These are phyloP conservation scores for Gossypium davidsonii DNA, from an alignment of 441 rosid genomes.

Conservation along the genomic window DNA sequence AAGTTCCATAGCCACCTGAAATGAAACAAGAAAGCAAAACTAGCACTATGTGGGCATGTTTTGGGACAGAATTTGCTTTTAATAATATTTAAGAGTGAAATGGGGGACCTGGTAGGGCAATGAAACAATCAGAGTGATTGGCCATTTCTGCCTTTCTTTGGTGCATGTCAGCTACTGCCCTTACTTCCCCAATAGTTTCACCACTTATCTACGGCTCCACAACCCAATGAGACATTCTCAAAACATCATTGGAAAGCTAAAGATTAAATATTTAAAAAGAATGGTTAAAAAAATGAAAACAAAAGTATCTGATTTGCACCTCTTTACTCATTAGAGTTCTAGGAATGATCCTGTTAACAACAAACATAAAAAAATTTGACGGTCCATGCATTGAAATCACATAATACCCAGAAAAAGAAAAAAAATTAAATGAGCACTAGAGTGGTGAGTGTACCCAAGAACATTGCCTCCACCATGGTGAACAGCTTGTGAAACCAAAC, in stretches of 20 bases:
- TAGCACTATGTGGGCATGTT: background rate
- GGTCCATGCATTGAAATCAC: background rate
- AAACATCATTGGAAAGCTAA: conserved; percentile 1
- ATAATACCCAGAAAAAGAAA: background rate
- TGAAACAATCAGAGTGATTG: conserved; percentile 85
- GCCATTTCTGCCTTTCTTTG: conserved; percentile 96
- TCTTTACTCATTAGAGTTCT: conserved; percentile 86
- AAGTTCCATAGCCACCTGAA: conserved; percentile 92
- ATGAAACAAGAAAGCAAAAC: background rate
- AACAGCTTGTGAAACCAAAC: conserved; percentile 80
- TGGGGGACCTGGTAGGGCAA: conserved; percentile 85
- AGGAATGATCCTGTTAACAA: conserved; percentile 64
- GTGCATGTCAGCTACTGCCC: conserved; percentile 88
- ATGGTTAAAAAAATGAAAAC: background rate
- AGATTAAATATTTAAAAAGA: background rate
- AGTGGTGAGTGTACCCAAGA: conserved; percentile 51
- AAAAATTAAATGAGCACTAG: background rate
- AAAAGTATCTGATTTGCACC: conserved; percentile 22
- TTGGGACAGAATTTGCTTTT: background rate
- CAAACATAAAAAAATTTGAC: background rate
- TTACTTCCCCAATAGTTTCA: conserved; percentile 83
- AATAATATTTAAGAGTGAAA: background rate
- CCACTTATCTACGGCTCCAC: conserved; percentile 56
- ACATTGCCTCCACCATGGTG: conserved; percentile 80
- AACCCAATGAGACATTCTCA: conserved; percentile 11